Evolutionary conservation across 1,284 basidiomycete species (phyloP), one percentile per base, ranked within the genome.

Genomic region (Spongiforma sp.): DNA sequence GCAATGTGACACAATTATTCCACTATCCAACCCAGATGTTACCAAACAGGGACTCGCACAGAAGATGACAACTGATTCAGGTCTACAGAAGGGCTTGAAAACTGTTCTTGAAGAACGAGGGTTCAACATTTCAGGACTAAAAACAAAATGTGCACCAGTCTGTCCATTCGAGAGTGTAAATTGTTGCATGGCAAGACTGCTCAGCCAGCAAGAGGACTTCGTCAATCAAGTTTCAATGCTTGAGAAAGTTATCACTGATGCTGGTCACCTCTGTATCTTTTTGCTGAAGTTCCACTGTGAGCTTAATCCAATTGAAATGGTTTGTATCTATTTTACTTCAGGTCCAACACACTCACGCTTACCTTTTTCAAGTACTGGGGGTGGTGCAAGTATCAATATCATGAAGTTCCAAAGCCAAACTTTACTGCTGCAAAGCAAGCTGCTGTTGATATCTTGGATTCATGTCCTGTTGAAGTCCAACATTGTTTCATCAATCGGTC

Each of bases 21-120:
- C 48, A 14, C 19, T 10, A 50, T 50, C 48, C 14, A 50, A 50
- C n/a, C 48, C 48, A 21, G 48, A 50, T 50, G 19, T 28, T 10
- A 50, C 48, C 48, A 50, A 50, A 50, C 24, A 28, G 14, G 48
- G 48, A 50, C 48, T 21, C n/a, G 15, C n/a, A 28, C 48, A 50
- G n/a, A 28, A 50, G n/a, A 50, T 50, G 48, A 50, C 48, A 5
- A 50, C 48, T 26, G 48, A 24, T 28, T 50, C 15, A 10, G 48
- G 48, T 28, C 14, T 26, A n/a, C 69, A 65, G 32, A 81, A 80
- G 63, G 79, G 80, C 0, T 61, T 81, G 19, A 54, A 78, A 58
- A 43, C 55, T 28, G 71, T 75, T 34, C 74, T 82, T 24, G 63
- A 75, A 54, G 78, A 81, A 68, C 67, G 68, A 6, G 77, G 79